Evolutionary conservation across 2,329 filamentous ascomycete genomes (phyloP).

Genomic region (Aspergillus udagawae): DNA sequence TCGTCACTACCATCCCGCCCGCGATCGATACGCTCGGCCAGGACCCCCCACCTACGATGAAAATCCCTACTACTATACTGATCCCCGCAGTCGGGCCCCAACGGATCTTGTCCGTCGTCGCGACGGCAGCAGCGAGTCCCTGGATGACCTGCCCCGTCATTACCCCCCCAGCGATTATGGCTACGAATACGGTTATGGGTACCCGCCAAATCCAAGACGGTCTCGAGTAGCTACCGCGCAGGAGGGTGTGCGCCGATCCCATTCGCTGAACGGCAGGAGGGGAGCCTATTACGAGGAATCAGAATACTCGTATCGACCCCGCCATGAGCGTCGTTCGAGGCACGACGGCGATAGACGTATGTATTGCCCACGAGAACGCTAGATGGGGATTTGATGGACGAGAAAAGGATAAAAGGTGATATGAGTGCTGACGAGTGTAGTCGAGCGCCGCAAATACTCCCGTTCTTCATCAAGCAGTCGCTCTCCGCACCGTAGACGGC

Average conservation of each 20-base stretch:
- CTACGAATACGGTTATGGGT: constrained; percentile 40
- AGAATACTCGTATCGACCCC: constrained; percentile 25
- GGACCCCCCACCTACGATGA: constrained; percentile 17
- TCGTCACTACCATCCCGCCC: constrained; percentile 24
- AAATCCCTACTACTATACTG: constrained; percentile 27
- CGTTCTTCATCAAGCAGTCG: constrained; percentile 38
- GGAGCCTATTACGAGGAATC: constrained; percentile 31
- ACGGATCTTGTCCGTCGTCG: constrained; percentile 19
- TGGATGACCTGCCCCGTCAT: constrained; percentile 81
- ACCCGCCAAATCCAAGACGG: constrained; percentile 18
- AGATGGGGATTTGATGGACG: background rate
- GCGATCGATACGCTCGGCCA: constrained; percentile 29
- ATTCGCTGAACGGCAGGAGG: constrained; percentile 31
- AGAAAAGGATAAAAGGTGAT: background rate
- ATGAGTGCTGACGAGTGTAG: constrained; percentile 14
- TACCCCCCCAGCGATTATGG: constrained; percentile 63
- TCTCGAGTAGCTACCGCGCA: constrained; percentile 28
- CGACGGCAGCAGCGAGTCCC: constrained; percentile 67
- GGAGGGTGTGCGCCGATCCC: constrained; percentile 34
- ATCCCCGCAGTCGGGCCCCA: constrained; percentile 12
- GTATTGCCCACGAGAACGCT: constrained; percentile 9
- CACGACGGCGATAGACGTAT: constrained; percentile 44
- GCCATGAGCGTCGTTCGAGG: constrained; percentile 42
- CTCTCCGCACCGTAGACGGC: constrained; percentile 37
- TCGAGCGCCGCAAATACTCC: constrained; percentile 29